Percentiles rank a stretch among this genome's conserved stretches.
These are phyloP conservation scores for Tripterygium wilfordii DNA, from an alignment of 177 flowering plant genomes.

Conservation along the genomic window DNA sequence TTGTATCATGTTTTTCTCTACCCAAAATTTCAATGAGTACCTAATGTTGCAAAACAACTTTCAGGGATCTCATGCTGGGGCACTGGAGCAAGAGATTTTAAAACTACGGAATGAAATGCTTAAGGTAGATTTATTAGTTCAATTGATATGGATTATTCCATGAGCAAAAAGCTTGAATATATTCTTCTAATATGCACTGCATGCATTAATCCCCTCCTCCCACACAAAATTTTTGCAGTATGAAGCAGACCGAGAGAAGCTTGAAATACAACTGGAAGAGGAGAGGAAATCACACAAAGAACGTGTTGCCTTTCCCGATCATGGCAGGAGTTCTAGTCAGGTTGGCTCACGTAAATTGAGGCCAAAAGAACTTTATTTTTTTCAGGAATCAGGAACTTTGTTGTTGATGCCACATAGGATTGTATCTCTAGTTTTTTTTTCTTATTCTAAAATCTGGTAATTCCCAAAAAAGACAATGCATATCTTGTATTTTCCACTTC, in stretches of 20 bases:
- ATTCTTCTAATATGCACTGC: background rate
- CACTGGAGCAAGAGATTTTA: constrained; percentile 84
- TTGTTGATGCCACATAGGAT: too few relatives aligned
- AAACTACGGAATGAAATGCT: constrained; percentile 91
- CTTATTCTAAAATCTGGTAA: too few relatives aligned
- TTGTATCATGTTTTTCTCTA: constrained; percentile 4
- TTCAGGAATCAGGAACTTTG: too few relatives aligned
- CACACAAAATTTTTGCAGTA: constrained; percentile 49
- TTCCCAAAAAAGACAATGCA: too few relatives aligned
- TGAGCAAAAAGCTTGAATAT: background rate
- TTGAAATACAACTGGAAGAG: constrained; percentile 82
- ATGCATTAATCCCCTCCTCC: constrained; percentile 1
- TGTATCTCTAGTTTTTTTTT: too few relatives aligned
- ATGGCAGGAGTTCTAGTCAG: constrained; percentile 33
- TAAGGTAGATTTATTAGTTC: constrained; percentile 42
- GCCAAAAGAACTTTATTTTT: too few relatives aligned
- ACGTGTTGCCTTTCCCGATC: constrained; percentile 42
- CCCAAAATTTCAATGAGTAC: background rate
- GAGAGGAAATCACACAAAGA: constrained; percentile 80
- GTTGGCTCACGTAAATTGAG: constrained; percentile 14
- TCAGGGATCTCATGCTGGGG: constrained; percentile 90
- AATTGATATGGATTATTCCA: too few relatives aligned
- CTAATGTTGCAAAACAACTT: too few relatives aligned
- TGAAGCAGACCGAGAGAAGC: constrained; percentile 84
- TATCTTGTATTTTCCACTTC: too few relatives aligned